phyloP scores from a whole-genome alignment of 1,284 basidiomycete species.

The Singerocomus inundabilis region DNA sequence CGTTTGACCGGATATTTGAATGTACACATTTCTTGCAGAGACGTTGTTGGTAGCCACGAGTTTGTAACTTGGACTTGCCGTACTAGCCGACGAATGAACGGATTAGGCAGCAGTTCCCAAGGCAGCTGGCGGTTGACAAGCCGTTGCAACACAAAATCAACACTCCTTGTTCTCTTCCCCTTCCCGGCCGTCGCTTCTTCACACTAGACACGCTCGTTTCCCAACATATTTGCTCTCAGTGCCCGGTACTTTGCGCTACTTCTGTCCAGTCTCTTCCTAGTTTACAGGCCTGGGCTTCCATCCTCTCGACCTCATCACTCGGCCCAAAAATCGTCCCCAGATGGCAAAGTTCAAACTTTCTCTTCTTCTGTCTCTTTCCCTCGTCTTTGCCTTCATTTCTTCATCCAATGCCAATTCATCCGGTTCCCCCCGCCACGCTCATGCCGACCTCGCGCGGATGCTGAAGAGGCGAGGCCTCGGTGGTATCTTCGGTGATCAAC shows the following conservation, averaged over 20 bases:
- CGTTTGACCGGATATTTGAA: slow-evolving; percentile 4
- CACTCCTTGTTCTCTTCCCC: background rate
- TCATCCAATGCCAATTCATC: slow-evolving; percentile 47
- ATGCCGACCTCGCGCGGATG: slow-evolving; percentile 60
- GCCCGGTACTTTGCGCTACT: too few species aligned
- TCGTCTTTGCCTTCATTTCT: slow-evolving; percentile 49
- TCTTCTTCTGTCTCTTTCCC: slow-evolving; percentile 55
- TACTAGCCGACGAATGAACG: too few species aligned
- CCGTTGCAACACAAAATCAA: too few species aligned
- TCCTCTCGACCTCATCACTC: background rate
- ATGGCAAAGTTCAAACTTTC: slow-evolving; percentile 50
- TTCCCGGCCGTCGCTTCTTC: slow-evolving; percentile 17
- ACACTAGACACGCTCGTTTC: slow-evolving; percentile 18
- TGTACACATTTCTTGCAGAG: slow-evolving; percentile 6
- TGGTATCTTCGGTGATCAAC: slow-evolving; percentile 7
- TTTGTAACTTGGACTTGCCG: too few species aligned
- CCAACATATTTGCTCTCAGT: too few species aligned
- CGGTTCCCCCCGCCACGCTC: slow-evolving; percentile 47
- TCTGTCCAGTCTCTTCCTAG: background rate
- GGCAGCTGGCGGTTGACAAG: slow-evolving; percentile 27
- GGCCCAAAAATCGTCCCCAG: background rate
- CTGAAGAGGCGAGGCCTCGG: slow-evolving; percentile 58
- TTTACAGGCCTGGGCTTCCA: background rate
- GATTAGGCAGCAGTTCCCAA: slow-evolving; percentile 22
- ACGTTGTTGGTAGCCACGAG: slow-evolving; percentile 16